Evolutionary conservation across 176 grass and related monocot genomes (phyloP).

Genomic region (Avena atlantica): DNA sequence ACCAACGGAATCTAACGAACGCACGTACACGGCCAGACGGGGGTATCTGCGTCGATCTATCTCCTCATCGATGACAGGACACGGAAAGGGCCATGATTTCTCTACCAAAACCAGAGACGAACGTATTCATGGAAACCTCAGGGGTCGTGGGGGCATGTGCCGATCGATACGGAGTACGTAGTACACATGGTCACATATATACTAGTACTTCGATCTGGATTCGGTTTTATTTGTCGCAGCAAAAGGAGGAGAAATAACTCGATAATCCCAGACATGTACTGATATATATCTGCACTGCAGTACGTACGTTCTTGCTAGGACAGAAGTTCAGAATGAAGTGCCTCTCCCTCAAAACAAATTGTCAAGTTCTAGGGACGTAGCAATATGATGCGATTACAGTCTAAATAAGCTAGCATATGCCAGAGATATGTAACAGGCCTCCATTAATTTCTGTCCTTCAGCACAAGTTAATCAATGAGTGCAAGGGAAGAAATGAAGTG

Average conservation of each 20-base stretch:
- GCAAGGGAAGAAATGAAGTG: constrained; percentile 37
- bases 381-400: neutral
- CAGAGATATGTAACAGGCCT: neutral
- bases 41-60: neutral
- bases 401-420: too few relatives aligned
- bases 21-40: neutral
- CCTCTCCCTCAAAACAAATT: neutral
- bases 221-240: neutral
- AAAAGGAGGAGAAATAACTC: neutral
- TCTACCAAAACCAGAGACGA: neutral
- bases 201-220: too few relatives aligned
- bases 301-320: neutral
- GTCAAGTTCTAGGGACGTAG: neutral
- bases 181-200: too few relatives aligned
- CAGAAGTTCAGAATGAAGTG: neutral
- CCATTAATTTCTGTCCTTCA: constrained; percentile 14
- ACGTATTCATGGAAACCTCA: too few relatives aligned
- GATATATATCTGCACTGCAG: neutral
- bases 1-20: constrained; percentile 33
- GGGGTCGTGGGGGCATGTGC: too few relatives aligned
- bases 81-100: neutral
- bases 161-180: too few relatives aligned
- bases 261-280: neutral
- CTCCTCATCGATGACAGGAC: neutral
- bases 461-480: constrained; percentile 34